Evolutionary conservation across 352 stramenopile species (phyloP).

Genomic region (Pelagophyceae sp.): DNA sequence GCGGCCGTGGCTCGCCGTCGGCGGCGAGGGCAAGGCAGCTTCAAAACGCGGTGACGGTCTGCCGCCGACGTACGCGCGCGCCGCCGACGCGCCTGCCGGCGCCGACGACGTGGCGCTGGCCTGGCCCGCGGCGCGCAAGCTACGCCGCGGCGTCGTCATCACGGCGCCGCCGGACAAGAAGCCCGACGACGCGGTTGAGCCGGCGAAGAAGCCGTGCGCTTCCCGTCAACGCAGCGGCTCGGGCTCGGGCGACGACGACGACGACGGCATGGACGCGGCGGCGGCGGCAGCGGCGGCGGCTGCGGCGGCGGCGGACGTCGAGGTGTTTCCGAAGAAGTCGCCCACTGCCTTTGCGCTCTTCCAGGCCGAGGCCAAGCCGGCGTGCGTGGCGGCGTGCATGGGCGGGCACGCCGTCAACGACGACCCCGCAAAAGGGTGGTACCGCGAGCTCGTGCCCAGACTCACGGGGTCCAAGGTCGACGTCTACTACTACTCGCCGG

Average conservation of each 20-base stretch:
- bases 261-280: not conserved
- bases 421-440: conserved; percentile 9
- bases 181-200: not conserved
- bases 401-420: conserved; percentile 2
- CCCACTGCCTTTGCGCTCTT: not conserved
- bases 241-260: not conserved
- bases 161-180: not conserved
- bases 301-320: not conserved
- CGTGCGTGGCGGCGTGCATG: not conserved
- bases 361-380: not conserved
- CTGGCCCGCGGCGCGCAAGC: not conserved
- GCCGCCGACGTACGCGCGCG: not conserved
- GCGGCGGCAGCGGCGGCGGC: not conserved
- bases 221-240: not conserved
- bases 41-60: not conserved
- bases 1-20: no score
- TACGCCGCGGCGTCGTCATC: not conserved
- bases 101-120: no score
- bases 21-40: not conserved
- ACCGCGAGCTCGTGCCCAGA: conserved; percentile 6
- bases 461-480: not conserved
- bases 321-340: not conserved
- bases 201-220: not conserved
- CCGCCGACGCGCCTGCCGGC: not conserved
- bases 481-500: conserved; percentile 10